Evolutionary conservation across 2,329 filamentous ascomycete species (phyloP).

Genomic region (Fusarium phyllophilum): DNA sequence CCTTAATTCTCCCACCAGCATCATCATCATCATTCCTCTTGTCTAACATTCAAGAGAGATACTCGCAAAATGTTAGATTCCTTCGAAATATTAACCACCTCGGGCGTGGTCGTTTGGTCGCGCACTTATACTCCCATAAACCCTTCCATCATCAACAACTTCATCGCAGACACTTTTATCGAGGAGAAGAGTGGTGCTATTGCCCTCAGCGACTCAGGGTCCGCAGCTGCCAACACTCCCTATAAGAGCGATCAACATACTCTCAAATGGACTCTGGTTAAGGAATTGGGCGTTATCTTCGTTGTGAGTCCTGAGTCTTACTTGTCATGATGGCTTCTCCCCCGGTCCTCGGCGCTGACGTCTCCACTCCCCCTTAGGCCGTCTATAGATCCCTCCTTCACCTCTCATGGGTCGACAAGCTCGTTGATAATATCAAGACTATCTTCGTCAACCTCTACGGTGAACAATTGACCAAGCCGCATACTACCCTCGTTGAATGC

Average conservation of each 20-base stretch:
- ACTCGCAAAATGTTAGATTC: constrained; percentile 81
- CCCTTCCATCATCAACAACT: constrained; percentile 86
- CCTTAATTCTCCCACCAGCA: constrained; percentile 20
- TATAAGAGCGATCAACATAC: constrained; percentile 96
- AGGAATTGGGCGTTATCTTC: constrained; percentile 94
- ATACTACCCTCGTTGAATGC: constrained; percentile 83
- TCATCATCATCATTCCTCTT: constrained; percentile 4
- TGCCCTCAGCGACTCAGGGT: constrained; percentile 67
- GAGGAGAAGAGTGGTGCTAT: constrained; percentile 82
- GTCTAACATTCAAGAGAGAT: constrained; percentile 14
- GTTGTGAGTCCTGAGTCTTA: constrained; percentile 66
- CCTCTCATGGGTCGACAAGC: constrained; percentile 95
- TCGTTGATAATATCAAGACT: constrained; percentile 93
- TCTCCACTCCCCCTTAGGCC: constrained; percentile 66
- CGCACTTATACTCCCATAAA: constrained; percentile 83
- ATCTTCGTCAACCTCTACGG: constrained; percentile 92
- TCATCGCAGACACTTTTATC: constrained; percentile 97
- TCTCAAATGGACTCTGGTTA: constrained; percentile 90
- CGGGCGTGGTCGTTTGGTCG: constrained; percentile 97
- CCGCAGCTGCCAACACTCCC: constrained; percentile 72
- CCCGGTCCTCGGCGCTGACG: constrained; percentile 39
- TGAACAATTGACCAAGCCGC: constrained; percentile 83
- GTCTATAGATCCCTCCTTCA: constrained; percentile 97
- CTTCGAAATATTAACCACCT: constrained; percentile 96
- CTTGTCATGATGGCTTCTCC: constrained; percentile 35